Evolutionary conservation across 2,329 filamentous ascomycete species (phyloP), one percentile per base, ranked within the genome.

Genomic region (Hypoxylon sp.): DNA sequence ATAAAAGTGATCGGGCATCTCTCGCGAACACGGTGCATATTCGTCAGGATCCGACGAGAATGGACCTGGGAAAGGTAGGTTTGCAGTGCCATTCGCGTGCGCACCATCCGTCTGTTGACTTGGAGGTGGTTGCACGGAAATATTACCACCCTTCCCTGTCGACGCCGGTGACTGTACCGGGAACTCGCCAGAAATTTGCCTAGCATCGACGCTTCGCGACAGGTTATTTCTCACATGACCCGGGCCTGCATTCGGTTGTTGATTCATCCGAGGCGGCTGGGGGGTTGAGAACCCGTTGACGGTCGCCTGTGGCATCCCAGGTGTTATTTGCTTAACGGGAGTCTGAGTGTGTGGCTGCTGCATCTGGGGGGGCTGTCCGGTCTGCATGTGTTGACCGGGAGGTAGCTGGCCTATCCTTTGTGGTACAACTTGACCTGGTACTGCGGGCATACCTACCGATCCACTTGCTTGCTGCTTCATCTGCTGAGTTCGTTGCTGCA

Each of bases 11-110:
- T 88, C 72, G 29, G 62, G 65, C 44, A 75, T 68, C 54, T 86
- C 82, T 7, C 88, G 83, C 8, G 84, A 83, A 72, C 85, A 87
- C 0, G 88, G 87, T 35, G 82, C 81, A 68, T 90, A 88, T 52
- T 86, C 83, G 11, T 87, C 85, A 0, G 85, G 81, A 58, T 86
- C 82, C 1, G 79, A 79, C 0, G 79, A 77, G 29, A 83, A 79
- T 0, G 81, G 81, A 0, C 72, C 76, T 0, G 78, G 75, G 24
- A 80, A 77, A 13, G 75, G 75, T 37, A 78, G 51, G 19, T 71
- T 65, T 4, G 72, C 68, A 1, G 68, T 67, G 11, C 74, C 73
- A 65, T 76, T 76, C 15, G 70, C 62, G 47, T 72, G 75, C 19
- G 68, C 61, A 6, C 63, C 67, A 10, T 80, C 78, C 4, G 67